Percentiles rank a stretch among this genome's conserved stretches.
phyloP scores from a whole-genome alignment of 495 filamentous ascomycete genomes.

The Hyaloscypha hepaticicola region DNA sequence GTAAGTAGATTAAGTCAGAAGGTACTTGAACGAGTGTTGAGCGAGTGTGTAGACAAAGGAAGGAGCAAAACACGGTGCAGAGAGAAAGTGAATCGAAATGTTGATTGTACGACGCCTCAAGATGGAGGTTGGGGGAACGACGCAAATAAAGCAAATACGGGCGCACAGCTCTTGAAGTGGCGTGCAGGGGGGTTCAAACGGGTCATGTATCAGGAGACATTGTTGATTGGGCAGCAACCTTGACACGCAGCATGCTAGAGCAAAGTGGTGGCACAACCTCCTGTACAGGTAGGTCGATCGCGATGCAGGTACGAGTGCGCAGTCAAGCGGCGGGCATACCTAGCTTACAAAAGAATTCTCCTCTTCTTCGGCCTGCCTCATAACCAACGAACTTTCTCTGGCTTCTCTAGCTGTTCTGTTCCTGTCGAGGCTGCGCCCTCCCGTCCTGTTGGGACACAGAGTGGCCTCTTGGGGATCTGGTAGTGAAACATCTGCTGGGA shows the following conservation, averaged over 20 bases:
- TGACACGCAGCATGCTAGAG: neutral
- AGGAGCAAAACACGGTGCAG: conserved; percentile 2
- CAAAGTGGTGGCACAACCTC: neutral
- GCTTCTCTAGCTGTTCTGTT: neutral
- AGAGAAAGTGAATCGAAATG: neutral
- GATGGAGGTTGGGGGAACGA: conserved; percentile 1
- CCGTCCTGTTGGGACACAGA: too few species aligned
- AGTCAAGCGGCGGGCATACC: neutral
- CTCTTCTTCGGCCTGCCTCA: neutral
- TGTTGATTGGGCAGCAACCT: neutral
- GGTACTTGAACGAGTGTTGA: conserved; percentile 3
- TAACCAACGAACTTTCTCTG: neutral
- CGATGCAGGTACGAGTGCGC: neutral
- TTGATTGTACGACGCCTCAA: neutral
- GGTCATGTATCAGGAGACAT: neutral
- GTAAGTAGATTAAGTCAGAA: conserved; percentile 1
- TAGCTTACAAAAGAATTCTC: neutral
- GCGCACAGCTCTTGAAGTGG: neutral
- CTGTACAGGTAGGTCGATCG: neutral
- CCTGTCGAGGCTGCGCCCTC: too few species aligned
- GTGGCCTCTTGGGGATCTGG: neutral
- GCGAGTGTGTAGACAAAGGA: conserved; percentile 12
- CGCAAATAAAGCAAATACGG: neutral
- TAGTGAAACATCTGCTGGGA: neutral
- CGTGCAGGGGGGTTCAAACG: neutral